Evolutionary conservation across 202 grass and related monocot genomes (phyloP), one percentile per base, ranked within the genome.

Genomic region (Miscanthus sacchariflorus): DNA sequence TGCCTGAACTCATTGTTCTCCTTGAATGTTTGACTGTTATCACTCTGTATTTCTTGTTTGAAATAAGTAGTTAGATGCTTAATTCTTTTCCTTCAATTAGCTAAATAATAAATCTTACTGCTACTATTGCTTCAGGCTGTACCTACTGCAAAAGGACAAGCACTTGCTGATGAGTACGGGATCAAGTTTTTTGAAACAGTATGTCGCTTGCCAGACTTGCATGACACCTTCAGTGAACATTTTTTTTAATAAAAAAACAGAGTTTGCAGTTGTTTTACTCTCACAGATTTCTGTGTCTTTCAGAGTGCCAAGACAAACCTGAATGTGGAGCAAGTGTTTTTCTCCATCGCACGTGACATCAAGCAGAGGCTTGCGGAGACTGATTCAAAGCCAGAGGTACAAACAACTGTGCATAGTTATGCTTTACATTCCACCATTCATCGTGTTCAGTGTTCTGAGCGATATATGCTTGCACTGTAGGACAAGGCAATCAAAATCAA

Each of bases 251-350:
- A 2, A 5, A 65, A 65, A 27, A 65, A 12, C 23, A 27, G 61
- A 68, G 27, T 33, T 12, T 15, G 12, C 18, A 56, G 7, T 48
- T 78, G 15, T 83, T 83, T 72, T 78, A 10, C 73, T 79, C 54
- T 72, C 1, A 78, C 28, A 2, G 44, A 24, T 25, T 30, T 19
- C 28, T 63, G 11, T 80, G 17, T 87, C 18, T 76, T 97, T 78
- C 88, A 98, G 96, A 98, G 96, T 91, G 96, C 96, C 88, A 98
- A 98, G 76, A 98, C 93, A 68, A 98, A 95, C 89, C 88, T 98
- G 39, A 98, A 98, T 68, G 96, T 98, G 90, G 96, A 98, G 82
- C 90, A 95, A 69, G 93, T 98, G 71, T 98, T 98, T 86, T 98
- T 98, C 88, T 98, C 96, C 67, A 95, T 95, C 73, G 96, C 92